These are phyloP conservation scores for Pisolithus orientalis DNA, from an alignment of 768 basidiomycete genomes.

Conservation along the genomic window DNA sequence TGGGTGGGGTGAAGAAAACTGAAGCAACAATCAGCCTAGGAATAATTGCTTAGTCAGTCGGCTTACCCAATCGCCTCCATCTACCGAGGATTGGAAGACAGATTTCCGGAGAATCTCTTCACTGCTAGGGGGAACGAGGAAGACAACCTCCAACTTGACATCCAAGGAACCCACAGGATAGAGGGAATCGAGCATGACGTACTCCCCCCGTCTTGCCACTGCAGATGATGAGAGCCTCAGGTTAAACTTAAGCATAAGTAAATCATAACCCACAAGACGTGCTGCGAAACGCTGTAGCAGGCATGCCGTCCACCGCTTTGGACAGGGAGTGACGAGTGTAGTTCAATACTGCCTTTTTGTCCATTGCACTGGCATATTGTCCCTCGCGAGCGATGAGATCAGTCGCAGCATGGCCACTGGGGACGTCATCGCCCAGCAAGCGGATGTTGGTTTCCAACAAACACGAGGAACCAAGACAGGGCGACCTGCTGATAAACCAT, in stretches of 20 bases:
- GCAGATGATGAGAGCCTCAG: constrained; percentile 5
- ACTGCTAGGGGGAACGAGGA: constrained; percentile 31
- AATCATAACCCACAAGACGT: constrained; percentile 32
- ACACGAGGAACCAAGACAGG: constrained; percentile 41
- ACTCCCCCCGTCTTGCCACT: constrained; percentile 30
- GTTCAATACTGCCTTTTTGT: constrained; percentile 25
- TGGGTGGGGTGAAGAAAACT: constrained; percentile 14
- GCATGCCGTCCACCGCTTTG: constrained; percentile 50
- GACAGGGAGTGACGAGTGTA: constrained; percentile 45
- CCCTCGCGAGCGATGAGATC: constrained; percentile 41
- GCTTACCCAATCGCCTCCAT: constrained; percentile 30
- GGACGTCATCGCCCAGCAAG: constrained; percentile 31
- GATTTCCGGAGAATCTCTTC: constrained; percentile 25
- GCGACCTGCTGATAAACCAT: constrained; percentile 23
- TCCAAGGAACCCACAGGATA: constrained; percentile 15
- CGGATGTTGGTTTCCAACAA: constrained; percentile 48
- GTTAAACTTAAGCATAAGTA: constrained; percentile 6
- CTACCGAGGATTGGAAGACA: constrained; percentile 24
- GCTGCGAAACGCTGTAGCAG: constrained; percentile 46
- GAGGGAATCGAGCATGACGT: constrained; percentile 33
- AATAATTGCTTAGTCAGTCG: background rate
- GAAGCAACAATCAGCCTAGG: background rate
- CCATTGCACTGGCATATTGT: constrained; percentile 29
- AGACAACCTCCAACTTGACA: constrained; percentile 25
- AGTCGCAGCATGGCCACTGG: constrained; percentile 20